Percentiles rank a stretch among this genome's conserved stretches.
These are phyloP conservation scores for Cadophora malorum DNA, from an alignment of 2,329 filamentous ascomycete species.

Conservation along the genomic window DNA sequence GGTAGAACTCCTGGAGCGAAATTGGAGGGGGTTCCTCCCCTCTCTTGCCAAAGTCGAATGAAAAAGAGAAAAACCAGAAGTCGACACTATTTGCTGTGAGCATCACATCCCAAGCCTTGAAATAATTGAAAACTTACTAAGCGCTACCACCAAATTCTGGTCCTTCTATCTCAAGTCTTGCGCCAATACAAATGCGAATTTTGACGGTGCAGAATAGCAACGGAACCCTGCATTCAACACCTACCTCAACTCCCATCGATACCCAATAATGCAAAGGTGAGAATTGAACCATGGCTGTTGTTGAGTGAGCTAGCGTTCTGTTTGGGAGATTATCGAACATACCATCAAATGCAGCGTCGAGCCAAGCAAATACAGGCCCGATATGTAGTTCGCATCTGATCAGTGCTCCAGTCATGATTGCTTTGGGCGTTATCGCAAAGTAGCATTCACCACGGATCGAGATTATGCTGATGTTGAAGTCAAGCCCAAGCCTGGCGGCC, in stretches of 20 bases:
- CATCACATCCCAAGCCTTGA: not conserved
- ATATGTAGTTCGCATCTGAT: constrained; percentile 44
- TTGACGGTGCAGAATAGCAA: constrained; percentile 49
- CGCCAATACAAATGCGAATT: constrained; percentile 44
- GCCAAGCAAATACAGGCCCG: constrained; percentile 48
- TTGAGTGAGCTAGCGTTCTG: not conserved
- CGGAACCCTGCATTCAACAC: constrained; percentile 48
- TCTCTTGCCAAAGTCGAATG: constrained; percentile 33
- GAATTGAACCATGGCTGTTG: constrained; percentile 39
- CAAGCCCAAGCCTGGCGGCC: constrained; percentile 49
- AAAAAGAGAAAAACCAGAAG: constrained; percentile 39
- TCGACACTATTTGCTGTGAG: constrained; percentile 30
- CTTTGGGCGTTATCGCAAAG: constrained; percentile 54
- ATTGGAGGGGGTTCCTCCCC: constrained; percentile 24
- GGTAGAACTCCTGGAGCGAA: constrained; percentile 17
- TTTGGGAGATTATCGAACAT: not conserved
- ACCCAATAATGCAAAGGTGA: constrained; percentile 47
- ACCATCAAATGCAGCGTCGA: constrained; percentile 47
- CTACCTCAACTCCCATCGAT: constrained; percentile 41
- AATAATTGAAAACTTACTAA: not conserved
- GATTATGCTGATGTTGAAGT: constrained; percentile 44
- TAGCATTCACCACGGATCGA: constrained; percentile 51
- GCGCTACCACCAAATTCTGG: constrained; percentile 37
- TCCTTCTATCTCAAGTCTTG: constrained; percentile 38
- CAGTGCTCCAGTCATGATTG: constrained; percentile 51